Evolutionary conservation across 2,329 filamentous ascomycete genomes (phyloP).

Genomic region (Colletotrichum phormii): DNA sequence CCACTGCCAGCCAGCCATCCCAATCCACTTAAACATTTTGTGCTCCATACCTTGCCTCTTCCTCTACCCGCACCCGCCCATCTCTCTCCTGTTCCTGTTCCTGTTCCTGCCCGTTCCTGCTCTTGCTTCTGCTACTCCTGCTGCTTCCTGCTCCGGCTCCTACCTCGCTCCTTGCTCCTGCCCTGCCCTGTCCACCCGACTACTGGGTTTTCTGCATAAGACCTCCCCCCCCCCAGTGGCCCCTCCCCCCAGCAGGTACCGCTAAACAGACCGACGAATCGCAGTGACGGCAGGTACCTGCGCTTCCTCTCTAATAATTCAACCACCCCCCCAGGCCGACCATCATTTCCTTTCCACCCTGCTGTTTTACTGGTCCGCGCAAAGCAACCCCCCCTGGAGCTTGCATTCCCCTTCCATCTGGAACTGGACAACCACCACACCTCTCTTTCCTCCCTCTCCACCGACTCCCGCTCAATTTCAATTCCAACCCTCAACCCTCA

Average conservation of each 20-base stretch:
- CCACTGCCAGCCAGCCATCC: background rate
- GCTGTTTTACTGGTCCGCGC: constrained; percentile 38
- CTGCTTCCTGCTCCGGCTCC: constrained; percentile 13
- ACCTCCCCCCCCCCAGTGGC: background rate
- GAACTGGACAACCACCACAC: constrained; percentile 35
- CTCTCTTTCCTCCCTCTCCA: constrained; percentile 38
- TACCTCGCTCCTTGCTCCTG: constrained; percentile 7
- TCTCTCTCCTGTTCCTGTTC: constrained; percentile 14
- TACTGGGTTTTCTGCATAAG: constrained; percentile 34
- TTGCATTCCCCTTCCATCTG: constrained; percentile 39
- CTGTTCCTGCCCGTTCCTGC: constrained; percentile 8
- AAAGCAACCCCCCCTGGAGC: constrained; percentile 38
- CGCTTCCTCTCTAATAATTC: constrained; percentile 23
- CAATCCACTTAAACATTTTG: background rate
- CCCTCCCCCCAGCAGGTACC: constrained; percentile 14
- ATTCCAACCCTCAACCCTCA: constrained; percentile 34
- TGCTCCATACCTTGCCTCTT: constrained; percentile 11
- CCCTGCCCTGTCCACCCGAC: constrained; percentile 29
- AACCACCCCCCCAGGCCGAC: constrained; percentile 29
- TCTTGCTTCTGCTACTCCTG: constrained; percentile 8
- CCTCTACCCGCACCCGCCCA: background rate
- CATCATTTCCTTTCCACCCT: constrained; percentile 38
- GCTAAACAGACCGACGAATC: background rate
- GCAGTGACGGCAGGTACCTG: constrained; percentile 21
- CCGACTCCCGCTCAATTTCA: constrained; percentile 35